Evolutionary conservation across 352 stramenopile genomes (phyloP).

Genomic region (Phytophthora litchii): DNA sequence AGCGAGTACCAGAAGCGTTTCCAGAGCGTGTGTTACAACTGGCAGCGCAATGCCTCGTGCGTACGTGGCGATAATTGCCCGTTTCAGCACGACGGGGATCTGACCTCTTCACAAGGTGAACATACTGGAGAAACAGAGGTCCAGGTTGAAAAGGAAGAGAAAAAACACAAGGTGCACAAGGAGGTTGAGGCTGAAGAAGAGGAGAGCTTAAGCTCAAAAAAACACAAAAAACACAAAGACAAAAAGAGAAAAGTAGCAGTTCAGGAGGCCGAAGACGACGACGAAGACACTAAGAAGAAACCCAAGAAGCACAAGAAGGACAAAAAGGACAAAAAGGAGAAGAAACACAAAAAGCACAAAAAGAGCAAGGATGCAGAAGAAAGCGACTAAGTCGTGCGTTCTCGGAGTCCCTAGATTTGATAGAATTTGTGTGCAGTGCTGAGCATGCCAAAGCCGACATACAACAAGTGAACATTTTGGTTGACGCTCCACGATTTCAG

Average conservation of each 20-base stretch:
- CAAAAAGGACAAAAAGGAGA: slow-evolving; percentile 43
- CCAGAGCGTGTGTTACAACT: slow-evolving; percentile 72
- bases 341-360: slow-evolving; percentile 45
- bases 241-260: slow-evolving; percentile 28
- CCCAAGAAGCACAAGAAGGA: slow-evolving; percentile 32
- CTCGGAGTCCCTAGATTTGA: slow-evolving; percentile 16
- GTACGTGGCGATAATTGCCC: slow-evolving; percentile 48
- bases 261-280: slow-evolving; percentile 13
- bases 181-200: slow-evolving; percentile 6
- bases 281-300: slow-evolving; percentile 11
- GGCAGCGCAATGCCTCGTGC: slow-evolving; percentile 50
- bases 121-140: slow-evolving; percentile 10
- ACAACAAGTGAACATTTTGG: not conserved
- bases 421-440: slow-evolving; percentile 14
- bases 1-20: slow-evolving; percentile 71
- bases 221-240: slow-evolving; percentile 37
- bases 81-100: slow-evolving; percentile 54
- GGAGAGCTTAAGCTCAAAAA: slow-evolving; percentile 11
- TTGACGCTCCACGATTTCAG: too few relatives aligned
- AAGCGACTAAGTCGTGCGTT: slow-evolving; percentile 14
- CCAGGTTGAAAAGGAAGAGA: slow-evolving; percentile 13
- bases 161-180: slow-evolving; percentile 10
- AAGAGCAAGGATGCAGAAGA: slow-evolving; percentile 34
- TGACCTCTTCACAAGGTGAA: not conserved
- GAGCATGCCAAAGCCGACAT: not conserved